These are phyloP conservation scores for Tolypocladium amazonense DNA, from an alignment of 2,329 filamentous ascomycete genomes.

Conservation along the genomic window DNA sequence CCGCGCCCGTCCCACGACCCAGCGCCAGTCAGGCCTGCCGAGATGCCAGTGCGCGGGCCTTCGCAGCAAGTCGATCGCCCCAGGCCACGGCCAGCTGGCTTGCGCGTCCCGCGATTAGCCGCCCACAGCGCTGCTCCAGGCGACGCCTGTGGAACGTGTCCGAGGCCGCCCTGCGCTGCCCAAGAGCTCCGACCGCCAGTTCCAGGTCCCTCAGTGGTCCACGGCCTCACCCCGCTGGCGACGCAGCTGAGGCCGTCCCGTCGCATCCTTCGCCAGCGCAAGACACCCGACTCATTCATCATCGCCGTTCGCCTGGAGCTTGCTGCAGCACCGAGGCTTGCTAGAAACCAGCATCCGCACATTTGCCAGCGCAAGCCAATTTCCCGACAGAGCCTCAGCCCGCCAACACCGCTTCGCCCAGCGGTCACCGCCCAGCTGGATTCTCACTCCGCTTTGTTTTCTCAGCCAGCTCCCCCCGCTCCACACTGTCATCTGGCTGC, in stretches of 20 bases:
- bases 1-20: neutral
- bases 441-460: neutral
- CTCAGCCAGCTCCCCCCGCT: neutral
- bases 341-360: neutral
- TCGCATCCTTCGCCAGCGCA: neutral
- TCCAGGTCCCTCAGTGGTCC: neutral
- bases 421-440: neutral
- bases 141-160: neutral
- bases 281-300: neutral
- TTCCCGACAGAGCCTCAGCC: neutral
- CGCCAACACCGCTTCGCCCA: neutral
- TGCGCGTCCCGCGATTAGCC: neutral
- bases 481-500: neutral
- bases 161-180: neutral
- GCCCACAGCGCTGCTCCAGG: neutral
- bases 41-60: neutral
- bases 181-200: neutral
- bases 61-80: neutral
- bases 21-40: neutral
- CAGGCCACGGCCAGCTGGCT: neutral
- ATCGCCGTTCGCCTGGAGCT: neutral
- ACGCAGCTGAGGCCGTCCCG: neutral
- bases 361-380: neutral
- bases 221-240: neutral
- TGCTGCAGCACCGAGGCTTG: neutral